Evolutionary conservation across 352 stramenopile genomes (phyloP), one percentile per base, ranked within the genome.

Genomic region (Aphanomyces stellatus): DNA sequence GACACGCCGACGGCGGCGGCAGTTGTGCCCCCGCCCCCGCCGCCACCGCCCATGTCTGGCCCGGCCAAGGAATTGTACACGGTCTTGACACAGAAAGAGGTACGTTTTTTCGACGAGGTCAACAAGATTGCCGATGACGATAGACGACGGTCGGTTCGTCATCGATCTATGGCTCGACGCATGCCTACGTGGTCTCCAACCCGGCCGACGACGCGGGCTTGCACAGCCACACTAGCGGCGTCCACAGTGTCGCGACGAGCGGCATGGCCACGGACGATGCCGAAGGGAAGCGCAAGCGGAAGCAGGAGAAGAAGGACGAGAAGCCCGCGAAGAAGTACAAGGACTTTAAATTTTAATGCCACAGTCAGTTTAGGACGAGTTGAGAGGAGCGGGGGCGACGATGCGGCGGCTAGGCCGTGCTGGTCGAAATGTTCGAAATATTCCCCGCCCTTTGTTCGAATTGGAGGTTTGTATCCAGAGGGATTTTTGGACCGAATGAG

Each of bases 241-340:
- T 71, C 11, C 67, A 72, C 8, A 73, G 74, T 33, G 80, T 82
- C 41, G 79, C 79, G 4, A 53, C 60, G 3, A 60, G 64, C 41
- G 57, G 69, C 11, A 73, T 73, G 3, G 74, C 75, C 5, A 63
- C 72, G 0, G 63, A 76, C 24, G 69, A 79, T 0, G 69, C 62
- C 37, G 81, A 88, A 40, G 77, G 85, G 35, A 77, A 87, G 2
- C 69, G 75, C 30, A 81, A 78, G 61, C 88, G 88, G 74, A 88
- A 87, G 67, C 89, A 88, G 70, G 86, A 82, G 66, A 70, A 70
- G 56, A 88, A 90, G 75, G 82, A 73, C 3, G 79, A 90, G 53
- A 88, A 90, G 74, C 81, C 76, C 72, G 7, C 37, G 22, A 89
- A 89, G 73, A 89, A 88, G 66, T 79, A 85, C 72, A 91, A 91